phyloP scores from a whole-genome alignment of 495 filamentous ascomycete species.

The Trichoderma parareesei region DNA sequence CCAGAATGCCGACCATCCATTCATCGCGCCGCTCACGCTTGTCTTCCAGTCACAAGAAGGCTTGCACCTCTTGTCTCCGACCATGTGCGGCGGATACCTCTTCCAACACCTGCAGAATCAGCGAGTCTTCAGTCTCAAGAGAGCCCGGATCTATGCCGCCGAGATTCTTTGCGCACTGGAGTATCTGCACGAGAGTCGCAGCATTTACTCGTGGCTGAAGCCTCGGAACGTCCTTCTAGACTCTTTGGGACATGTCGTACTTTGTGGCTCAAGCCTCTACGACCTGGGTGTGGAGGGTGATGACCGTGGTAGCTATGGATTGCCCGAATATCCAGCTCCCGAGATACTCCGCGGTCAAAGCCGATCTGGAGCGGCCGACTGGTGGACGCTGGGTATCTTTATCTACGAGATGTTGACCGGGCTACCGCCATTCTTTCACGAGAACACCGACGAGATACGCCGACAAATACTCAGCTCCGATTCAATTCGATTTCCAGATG shows the following conservation, averaged over 20 bases:
- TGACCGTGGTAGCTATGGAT: conserved; percentile 77
- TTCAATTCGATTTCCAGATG: conserved; percentile 57
- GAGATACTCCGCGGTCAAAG: conserved; percentile 71
- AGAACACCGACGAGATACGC: conserved; percentile 86
- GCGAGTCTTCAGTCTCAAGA: conserved; percentile 79
- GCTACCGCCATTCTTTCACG: conserved; percentile 79
- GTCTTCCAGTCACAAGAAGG: conserved; percentile 84
- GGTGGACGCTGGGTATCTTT: conserved; percentile 84
- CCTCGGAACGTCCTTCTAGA: conserved; percentile 83
- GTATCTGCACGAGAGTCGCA: conserved; percentile 78
- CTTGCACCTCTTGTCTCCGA: conserved; percentile 72
- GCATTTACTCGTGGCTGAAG: conserved; percentile 71
- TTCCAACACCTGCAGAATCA: conserved; percentile 81
- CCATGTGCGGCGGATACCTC: conserved; percentile 77
- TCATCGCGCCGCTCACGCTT: conserved; percentile 82
- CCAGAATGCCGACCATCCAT: conserved; percentile 76
- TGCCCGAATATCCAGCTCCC: conserved; percentile 79
- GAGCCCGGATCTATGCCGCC: conserved; percentile 76
- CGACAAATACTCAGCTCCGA: conserved; percentile 70
- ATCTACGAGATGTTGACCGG: conserved; percentile 87
- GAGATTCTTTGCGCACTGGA: conserved; percentile 79
- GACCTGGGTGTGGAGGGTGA: conserved; percentile 84
- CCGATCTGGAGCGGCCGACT: conserved; percentile 79
- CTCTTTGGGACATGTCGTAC: conserved; percentile 76
- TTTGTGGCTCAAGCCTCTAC: conserved; percentile 81